A percentile compares a stretch with the other conserved stretches of the same genome.
These are phyloP conservation scores for Rhizodiscina lignyota DNA, from an alignment of 495 filamentous ascomycete genomes.

Conservation along the genomic window DNA sequence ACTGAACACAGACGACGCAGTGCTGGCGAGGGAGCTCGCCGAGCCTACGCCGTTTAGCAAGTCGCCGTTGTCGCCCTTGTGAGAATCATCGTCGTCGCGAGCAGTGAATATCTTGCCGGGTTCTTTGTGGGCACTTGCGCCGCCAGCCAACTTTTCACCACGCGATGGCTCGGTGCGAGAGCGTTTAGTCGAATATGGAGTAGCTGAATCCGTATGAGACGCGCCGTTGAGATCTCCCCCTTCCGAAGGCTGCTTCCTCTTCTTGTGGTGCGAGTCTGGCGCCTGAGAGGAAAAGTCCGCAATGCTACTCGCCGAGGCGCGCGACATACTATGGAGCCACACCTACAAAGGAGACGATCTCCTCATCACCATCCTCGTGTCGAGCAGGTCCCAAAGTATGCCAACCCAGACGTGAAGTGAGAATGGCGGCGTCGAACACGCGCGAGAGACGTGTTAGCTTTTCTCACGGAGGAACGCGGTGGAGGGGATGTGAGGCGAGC, in stretches of 20 bases:
- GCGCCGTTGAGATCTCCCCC: neutral
- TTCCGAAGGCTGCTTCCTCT: conserved; percentile 16
- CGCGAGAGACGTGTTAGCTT: too few relatives aligned
- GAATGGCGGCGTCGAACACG: too few relatives aligned
- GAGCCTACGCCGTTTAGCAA: conserved; percentile 47
- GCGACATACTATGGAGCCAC: conserved; percentile 17
- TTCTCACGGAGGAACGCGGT: too few relatives aligned
- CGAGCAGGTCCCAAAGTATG: too few relatives aligned
- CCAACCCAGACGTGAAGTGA: too few relatives aligned
- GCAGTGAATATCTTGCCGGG: conserved; percentile 7
- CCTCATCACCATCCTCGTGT: too few relatives aligned
- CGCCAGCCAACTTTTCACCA: conserved; percentile 5
- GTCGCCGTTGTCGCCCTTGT: conserved; percentile 40
- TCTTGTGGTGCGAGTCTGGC: conserved; percentile 41
- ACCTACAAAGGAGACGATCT: too few relatives aligned
- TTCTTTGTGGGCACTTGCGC: conserved; percentile 8
- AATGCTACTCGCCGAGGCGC: conserved; percentile 30
- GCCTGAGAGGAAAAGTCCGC: conserved; percentile 84
- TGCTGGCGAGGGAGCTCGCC: conserved; percentile 47
- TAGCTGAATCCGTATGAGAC: neutral
- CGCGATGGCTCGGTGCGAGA: conserved; percentile 8
- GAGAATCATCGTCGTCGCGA: conserved; percentile 31
- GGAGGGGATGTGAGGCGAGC: too few relatives aligned
- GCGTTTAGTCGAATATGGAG: neutral
- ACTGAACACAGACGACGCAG: conserved; percentile 49